Base-by-base conservation (phyloP, 371 early-diverging fungal species). In the Globomyces sp. region DNA sequence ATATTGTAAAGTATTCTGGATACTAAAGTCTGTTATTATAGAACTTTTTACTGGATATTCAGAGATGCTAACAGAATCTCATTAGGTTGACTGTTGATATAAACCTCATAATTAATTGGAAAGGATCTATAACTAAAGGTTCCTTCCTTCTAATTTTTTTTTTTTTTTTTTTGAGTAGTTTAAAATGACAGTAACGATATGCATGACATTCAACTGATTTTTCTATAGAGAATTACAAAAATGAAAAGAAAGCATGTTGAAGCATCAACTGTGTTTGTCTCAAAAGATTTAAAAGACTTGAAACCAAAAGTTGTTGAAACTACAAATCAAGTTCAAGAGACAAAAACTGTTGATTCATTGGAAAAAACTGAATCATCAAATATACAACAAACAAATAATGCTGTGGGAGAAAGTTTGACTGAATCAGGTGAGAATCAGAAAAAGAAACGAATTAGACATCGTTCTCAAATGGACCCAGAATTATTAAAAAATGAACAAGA, bases 401-500 rank as follows among this genome's bases (percentile, higher is more conserved):
- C 51, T 13, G 51, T 10, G 51, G 13, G 34, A 51, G 51, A 5
- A 51, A 5, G 34, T 10, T 4, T 34, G 10, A 34, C 10, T 13
- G 13, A 10, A 10, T 10, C 51, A 36, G 44, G 13, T n/a, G 10
- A 6, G n/a, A 36, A 8, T n/a, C 13, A 36, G 37, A 58, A 58
- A 39, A 58, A 58, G 37, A 58, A 58, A 36, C 10, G 58, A 36
- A 58, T 58, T 42, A 42, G 58, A 58, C 58, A 58, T 46, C 58
- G 58, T 11, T 46, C 58, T 4, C 10, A 36, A n/a, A 1, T 46
- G 37, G 13, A 10, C 34, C 58, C 10, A 58, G 51, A 51, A 10
- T 4, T 34, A 13, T 34, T 13, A 51, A 34, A 51, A 51, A 34
- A 5, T 4, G 11, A 51, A 13, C 51, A 10, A 4, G 51, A 4